Base-by-base conservation (phyloP, 1,139 yeast species). In the Zhuliangozyma parablackwelliae region DNA sequence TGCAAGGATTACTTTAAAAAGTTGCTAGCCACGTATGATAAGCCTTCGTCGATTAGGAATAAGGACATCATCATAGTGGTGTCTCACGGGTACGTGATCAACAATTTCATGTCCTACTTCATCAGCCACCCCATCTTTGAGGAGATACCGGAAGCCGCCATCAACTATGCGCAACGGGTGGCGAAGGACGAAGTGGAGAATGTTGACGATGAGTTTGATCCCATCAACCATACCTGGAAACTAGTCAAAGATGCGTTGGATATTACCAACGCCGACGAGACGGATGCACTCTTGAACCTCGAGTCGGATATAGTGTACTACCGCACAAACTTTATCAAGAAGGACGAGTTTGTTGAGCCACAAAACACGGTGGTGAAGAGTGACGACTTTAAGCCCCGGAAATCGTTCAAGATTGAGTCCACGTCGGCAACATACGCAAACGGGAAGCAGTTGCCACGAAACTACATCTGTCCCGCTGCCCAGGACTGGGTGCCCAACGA, bases 281-380 rank as follows among this genome's bases (percentile, higher is more conserved):
- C 57, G 12, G 70, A 67, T 38, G 51, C 64, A 28, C 41, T 58
- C 4, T 54, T 70, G 32, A 70, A 69, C 42, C 50, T 70, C 32
- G 72, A 69, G 29, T 59, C 69, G 2, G 75, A 70, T 43, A 63
- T 70, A 20, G 72, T 69, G 5, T 70, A 70, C 48, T 70, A 70
- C 46, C 66, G 68, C 40, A 69, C 75, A 10, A 69, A 68, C 43
- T 70, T 70, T 48, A 60, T 69, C 34, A 67, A 65, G 41, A 52
- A 63, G 34, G 65, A 66, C 29, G 73, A 67, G 29, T 37, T 63
- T 31, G 24, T 9, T 9, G 24, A 23, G 24, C 24, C 24, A 2
- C 9, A 23, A 9, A 21, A 30, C 23, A 31, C 38, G 7, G 32
- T 38, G 11, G 33, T 30, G 10, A 23, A 9, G 9, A 26, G 25